phyloP scores from a whole-genome alignment of 1,139 yeast species.

The Pichia inconspicua region DNA sequence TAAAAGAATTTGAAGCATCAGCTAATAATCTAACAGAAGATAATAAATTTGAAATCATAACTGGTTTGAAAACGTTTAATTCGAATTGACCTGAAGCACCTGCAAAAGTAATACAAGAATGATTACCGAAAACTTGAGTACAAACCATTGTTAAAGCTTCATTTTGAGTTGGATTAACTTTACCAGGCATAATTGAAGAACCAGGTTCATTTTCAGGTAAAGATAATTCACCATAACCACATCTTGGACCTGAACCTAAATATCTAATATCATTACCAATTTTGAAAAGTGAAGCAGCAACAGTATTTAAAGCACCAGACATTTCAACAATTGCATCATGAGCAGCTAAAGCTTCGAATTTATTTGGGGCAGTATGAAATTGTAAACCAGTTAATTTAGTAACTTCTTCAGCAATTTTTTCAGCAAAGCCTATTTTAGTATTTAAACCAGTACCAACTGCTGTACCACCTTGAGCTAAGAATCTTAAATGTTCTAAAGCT shows the following conservation, averaged over 20 bases:
- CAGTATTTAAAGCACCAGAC: slow-evolving; percentile 92
- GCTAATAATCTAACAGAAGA: slow-evolving; percentile 81
- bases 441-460: slow-evolving; percentile 98
- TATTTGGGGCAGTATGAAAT: slow-evolving; percentile 94
- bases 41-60: slow-evolving; percentile 82
- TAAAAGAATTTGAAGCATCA: slow-evolving; percentile 84
- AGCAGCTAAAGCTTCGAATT: slow-evolving; percentile 97
- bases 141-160: slow-evolving; percentile 99
- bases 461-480: slow-evolving; percentile 97
- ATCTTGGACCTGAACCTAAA: slow-evolving; percentile 98
- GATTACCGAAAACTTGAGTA: slow-evolving; percentile 95
- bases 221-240: slow-evolving; percentile 94
- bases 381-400: slow-evolving; percentile 78
- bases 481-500: slow-evolving; percentile 66
- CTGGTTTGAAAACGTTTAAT: slow-evolving; percentile 96
- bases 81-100: slow-evolving; percentile 99
- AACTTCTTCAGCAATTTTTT: slow-evolving; percentile 71
- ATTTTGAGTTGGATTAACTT: slow-evolving; percentile 98
- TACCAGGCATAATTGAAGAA: slow-evolving; percentile 98
- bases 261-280: slow-evolving; percentile 97
- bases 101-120: slow-evolving; percentile 88
- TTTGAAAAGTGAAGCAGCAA: slow-evolving; percentile 88
- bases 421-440: slow-evolving; percentile 85
- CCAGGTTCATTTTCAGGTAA: slow-evolving; percentile 99
- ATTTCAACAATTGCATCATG: slow-evolving; percentile 98